A percentile compares a stretch with the other conserved stretches of the same genome.
These are phyloP conservation scores for Nicotiana rustica DNA, from an alignment of 305 asterid species.

Conservation along the genomic window DNA sequence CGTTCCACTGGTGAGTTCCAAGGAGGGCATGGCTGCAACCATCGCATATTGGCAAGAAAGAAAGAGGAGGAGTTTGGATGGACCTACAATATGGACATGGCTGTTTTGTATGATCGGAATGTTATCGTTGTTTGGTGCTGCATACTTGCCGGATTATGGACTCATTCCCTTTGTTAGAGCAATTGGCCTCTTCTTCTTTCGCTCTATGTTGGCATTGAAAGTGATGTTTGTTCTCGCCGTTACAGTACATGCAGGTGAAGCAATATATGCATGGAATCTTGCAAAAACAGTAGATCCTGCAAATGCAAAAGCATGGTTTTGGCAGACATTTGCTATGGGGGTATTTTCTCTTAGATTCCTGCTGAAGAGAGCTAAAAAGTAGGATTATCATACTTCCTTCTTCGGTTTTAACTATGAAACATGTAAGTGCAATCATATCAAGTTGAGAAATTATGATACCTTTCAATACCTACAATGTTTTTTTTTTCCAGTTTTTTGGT, in stretches of 20 bases:
- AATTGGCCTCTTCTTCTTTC: conserved; percentile 60
- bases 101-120: conserved; percentile 64
- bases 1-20: conserved; percentile 71
- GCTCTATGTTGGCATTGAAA: conserved; percentile 55
- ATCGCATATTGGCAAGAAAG: conserved; percentile 81
- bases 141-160: conserved; percentile 75
- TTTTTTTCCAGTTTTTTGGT: neutral
- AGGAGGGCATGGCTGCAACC: conserved; percentile 83
- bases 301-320: conserved; percentile 89
- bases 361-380: conserved; percentile 59
- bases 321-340: conserved; percentile 87
- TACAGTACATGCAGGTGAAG: conserved; percentile 79
- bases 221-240: conserved; percentile 48
- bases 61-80: conserved; percentile 69
- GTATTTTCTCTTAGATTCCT: conserved; percentile 71
- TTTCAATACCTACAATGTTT: neutral
- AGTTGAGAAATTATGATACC: neutral
- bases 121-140: conserved; percentile 67
- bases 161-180: conserved; percentile 64
- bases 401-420: neutral
- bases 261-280: conserved; percentile 81
- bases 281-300: conserved; percentile 83
- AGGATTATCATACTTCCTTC: conserved; percentile 26
- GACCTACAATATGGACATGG: conserved; percentile 78
- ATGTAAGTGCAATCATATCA: conserved; percentile 1